Evolutionary conservation across 768 basidiomycete species (phyloP), one percentile per base, ranked within the genome.

Genomic region (Tricholoma saponaceum): DNA sequence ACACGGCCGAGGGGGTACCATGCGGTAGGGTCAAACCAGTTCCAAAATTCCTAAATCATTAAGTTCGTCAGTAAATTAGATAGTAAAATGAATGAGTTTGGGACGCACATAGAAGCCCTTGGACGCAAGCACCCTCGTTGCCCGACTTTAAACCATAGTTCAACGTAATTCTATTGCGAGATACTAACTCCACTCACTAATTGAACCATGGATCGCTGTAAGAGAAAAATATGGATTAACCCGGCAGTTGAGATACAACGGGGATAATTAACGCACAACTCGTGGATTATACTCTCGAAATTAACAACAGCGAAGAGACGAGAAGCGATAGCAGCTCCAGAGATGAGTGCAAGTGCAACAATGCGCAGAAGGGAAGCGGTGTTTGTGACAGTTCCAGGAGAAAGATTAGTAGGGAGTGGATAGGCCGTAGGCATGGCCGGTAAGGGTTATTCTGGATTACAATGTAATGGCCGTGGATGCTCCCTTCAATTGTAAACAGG

Each of bases 1-100:
- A 97, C 95, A 66, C 97, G 93, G 46, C 97, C 97, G 0, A 99
- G 85, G 10, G 97, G 97, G 66, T 99, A 98, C 97, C 97, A 99
- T 64, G 96, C 96, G 3, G 96, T 97, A 20, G 95, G 95, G 74
- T 99, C 97, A 70, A 99, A 99, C 97, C 97, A 99, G 69, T 99
- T 99, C 97, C 97, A 99, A 76, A 99, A 98, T 86, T 91, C 96
- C 94, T 97, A 60, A 13, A 33, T 10, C 53, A 5, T 12, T 9
- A 12, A 51, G 37, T 5, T 57, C 16, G 54, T 60, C 20, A 54
- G 47, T 52, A 26, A 32, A 20, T n/a, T 7, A 54, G 4, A 16
- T 22, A 12, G 44, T n/a, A 10, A 3, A n/a, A 5, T 18, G 50
- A 33, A 8, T 20, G 30, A 30, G 5, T 16, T 10, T 54, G 14